Base-by-base conservation (phyloP, 176 grass and related monocot species). In the Eragrostis curvula region DNA sequence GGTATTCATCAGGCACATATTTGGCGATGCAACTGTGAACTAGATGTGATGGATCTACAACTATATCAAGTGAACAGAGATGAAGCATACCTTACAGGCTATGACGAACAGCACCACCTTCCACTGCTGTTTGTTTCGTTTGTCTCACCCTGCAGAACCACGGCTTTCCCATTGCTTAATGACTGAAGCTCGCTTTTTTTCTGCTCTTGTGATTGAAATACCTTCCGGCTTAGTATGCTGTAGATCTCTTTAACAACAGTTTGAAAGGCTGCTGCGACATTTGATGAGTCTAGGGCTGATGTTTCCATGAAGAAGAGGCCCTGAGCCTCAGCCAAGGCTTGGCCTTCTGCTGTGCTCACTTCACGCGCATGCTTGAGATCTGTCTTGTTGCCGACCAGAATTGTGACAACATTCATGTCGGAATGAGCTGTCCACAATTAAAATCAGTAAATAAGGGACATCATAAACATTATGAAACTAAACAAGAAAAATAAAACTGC, bases 271-370 rank as follows among this genome's bases (percentile, higher is more conserved):
- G 86, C 83, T 2, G 75, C 79, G 12, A 96, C 93, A 67, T 96
- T 96, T 63, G 93, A 96, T 39, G 90, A 92, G 61, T 96, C 93
- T 8, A 96, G 69, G 6, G 93, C 93, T 0, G 93, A 96, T n/a
- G 93, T 93, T 55, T 96, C 93, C 93, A 96, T 92, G 83, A 89
- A 96, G 83, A 96, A 96, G 53, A 96, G 90, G 32, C 88, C 88
- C 70, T 91, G 90, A 0, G 90, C 66, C 79, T 96, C 93, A 0
- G 93, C 90, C 12, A 96, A 69, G 14, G 90, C 66, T 90, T 93
- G 90, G n/a, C 93, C 93, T 79, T 96, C 93, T 2, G 89, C 79
- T 0, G 86, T 91, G 70, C 82, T 87, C 69, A 96, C 93, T 79
- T 91, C 90, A 32, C 90, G 81, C 8, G 78, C 88, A 80, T 90